A percentile compares a stretch with the other conserved stretches of the same genome.
Evolutionary conservation across 345 rosid species (phyloP).

Genomic region (Pseudoturritis turrita): DNA sequence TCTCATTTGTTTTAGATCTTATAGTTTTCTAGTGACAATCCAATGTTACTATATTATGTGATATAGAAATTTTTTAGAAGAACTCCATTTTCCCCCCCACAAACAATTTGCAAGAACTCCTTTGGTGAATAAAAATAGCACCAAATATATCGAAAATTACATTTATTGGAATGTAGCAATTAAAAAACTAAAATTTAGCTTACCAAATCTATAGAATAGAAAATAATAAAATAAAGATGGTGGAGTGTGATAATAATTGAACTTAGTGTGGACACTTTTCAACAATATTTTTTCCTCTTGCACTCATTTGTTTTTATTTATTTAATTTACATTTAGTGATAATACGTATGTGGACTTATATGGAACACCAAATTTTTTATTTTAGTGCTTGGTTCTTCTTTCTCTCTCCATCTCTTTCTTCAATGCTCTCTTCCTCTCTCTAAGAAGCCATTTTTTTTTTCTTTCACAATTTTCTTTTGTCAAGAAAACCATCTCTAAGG

Average conservation of each 20-base stretch:
- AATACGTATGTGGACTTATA: slow-evolving; percentile 34
- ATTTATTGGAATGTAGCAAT: not conserved
- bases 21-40: too few relatives aligned
- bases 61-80: not conserved
- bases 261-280: slow-evolving; percentile 30
- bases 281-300: slow-evolving; percentile 8
- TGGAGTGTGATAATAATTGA: slow-evolving; percentile 37
- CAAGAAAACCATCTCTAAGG: slow-evolving; percentile 21
- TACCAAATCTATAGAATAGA: slow-evolving; percentile 1
- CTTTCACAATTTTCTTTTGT: not conserved
- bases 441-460: slow-evolving; percentile 28
- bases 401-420: slow-evolving; percentile 23
- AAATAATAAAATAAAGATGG: slow-evolving; percentile 22
- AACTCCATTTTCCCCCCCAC: too few relatives aligned
- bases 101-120: too few relatives aligned
- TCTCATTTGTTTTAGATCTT: too few relatives aligned
- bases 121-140: not conserved
- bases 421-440: slow-evolving; percentile 28
- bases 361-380: slow-evolving; percentile 17
- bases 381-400: slow-evolving; percentile 10
- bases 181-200: not conserved
- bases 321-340: slow-evolving; percentile 24
- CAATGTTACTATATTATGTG: not conserved
- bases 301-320: slow-evolving; percentile 15
- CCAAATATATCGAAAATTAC: not conserved